phyloP scores from a whole-genome alignment of 1,139 yeast species.

The Suhomyces bokatorum region DNA sequence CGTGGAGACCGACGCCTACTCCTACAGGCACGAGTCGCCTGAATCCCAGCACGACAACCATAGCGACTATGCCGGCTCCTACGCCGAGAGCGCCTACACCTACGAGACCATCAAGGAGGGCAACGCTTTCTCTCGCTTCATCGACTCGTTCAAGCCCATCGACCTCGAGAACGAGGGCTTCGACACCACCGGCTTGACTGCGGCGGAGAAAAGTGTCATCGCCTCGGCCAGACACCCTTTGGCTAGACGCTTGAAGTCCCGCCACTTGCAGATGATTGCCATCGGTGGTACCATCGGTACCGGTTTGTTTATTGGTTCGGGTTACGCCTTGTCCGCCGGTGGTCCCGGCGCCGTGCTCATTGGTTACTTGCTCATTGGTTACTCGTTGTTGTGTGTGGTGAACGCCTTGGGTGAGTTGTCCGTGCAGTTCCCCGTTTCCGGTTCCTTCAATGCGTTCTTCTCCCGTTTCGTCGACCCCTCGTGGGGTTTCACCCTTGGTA shows the following conservation, averaged over 20 bases:
- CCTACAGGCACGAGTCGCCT: constrained; percentile 15
- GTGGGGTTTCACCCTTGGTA: constrained; percentile 35
- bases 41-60: constrained; percentile 3
- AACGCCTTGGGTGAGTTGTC: constrained; percentile 33
- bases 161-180: constrained; percentile 42
- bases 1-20: constrained; percentile 17
- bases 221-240: constrained; percentile 29
- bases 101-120: constrained; percentile 19
- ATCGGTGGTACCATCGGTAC: constrained; percentile 36
- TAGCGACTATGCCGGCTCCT: constrained; percentile 6
- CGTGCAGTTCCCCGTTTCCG: constrained; percentile 32
- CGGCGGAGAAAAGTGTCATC: constrained; percentile 38
- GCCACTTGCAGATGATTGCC: constrained; percentile 32
- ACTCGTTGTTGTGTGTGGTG: constrained; percentile 28
- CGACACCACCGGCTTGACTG: constrained; percentile 28
- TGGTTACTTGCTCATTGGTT: constrained; percentile 26
- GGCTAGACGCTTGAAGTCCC: constrained; percentile 28
- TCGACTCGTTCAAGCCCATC: constrained; percentile 44
- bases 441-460: constrained; percentile 32
- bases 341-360: constrained; percentile 55
- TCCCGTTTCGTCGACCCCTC: constrained; percentile 33
- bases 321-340: constrained; percentile 62
- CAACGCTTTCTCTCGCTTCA: constrained; percentile 23
- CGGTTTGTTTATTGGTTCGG: constrained; percentile 66
- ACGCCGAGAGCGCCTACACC: constrained; percentile 16